Percentiles rank a stretch among this genome's conserved stretches.
phyloP scores from a whole-genome alignment of 2,329 filamentous ascomycete species.

The Cladosporium sp. region DNA sequence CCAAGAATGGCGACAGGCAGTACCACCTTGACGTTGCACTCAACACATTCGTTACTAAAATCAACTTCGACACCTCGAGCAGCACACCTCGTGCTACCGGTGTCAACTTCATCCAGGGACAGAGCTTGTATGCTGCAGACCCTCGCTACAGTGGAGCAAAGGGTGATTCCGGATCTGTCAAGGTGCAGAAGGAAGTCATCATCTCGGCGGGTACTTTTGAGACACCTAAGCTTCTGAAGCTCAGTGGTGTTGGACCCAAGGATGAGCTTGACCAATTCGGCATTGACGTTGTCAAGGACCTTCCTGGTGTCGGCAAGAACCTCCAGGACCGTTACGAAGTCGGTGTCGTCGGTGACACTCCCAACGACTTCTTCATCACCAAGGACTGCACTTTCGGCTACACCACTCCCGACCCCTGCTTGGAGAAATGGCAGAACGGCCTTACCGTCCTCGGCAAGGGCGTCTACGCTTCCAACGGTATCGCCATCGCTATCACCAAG shows the following conservation, averaged over 20 bases:
- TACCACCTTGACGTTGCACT: slow-evolving; percentile 52
- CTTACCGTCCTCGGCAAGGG: slow-evolving; percentile 34
- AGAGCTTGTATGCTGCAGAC: slow-evolving; percentile 37
- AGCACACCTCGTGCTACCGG: slow-evolving; percentile 47
- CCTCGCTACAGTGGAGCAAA: slow-evolving; percentile 28
- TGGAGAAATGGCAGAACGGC: slow-evolving; percentile 39
- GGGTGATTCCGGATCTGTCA: slow-evolving; percentile 37
- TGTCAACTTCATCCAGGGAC: slow-evolving; percentile 42
- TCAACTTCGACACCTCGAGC: slow-evolving; percentile 58
- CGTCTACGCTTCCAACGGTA: slow-evolving; percentile 48
- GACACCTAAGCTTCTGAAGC: slow-evolving; percentile 48
- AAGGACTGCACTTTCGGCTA: slow-evolving; percentile 38
- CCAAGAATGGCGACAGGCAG: slow-evolving; percentile 15
- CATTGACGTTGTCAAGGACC: slow-evolving; percentile 53
- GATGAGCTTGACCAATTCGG: slow-evolving; percentile 50
- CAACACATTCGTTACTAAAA: slow-evolving; percentile 62
- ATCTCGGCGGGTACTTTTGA: slow-evolving; percentile 38
- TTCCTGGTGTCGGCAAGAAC: slow-evolving; percentile 59
- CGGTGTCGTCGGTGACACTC: slow-evolving; percentile 44
- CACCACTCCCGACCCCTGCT: slow-evolving; percentile 36
- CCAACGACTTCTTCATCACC: slow-evolving; percentile 33
- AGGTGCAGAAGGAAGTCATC: slow-evolving; percentile 36
- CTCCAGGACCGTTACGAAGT: slow-evolving; percentile 58
- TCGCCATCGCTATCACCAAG: slow-evolving; percentile 46
- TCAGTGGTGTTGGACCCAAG: slow-evolving; percentile 55